A percentile compares a stretch with the other conserved stretches of the same genome.
Evolutionary conservation across 768 basidiomycete genomes (phyloP).

Genomic region (Termitomyces sp.): DNA sequence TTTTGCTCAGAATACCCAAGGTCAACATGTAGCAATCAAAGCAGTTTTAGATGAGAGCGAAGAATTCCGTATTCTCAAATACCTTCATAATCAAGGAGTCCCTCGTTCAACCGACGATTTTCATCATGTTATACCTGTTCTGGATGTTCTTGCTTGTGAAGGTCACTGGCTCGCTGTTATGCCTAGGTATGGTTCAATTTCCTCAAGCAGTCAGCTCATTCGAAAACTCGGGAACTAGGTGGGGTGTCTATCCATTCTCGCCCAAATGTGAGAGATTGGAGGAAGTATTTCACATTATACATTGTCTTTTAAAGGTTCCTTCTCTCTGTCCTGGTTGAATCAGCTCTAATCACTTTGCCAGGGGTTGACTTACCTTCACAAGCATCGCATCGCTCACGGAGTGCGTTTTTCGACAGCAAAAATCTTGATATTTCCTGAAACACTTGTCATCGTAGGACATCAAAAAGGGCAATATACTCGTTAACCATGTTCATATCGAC

Average conservation of each 20-base stretch:
- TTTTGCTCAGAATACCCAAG: background rate
- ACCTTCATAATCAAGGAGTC: background rate
- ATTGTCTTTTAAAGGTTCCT: conserved; percentile 19
- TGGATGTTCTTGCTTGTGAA: conserved; percentile 21
- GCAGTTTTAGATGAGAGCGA: background rate
- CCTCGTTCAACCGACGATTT: background rate
- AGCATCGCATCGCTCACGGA: conserved; percentile 20
- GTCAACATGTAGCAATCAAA: background rate
- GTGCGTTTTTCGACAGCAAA: conserved; percentile 19
- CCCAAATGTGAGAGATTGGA: background rate
- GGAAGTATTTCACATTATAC: conserved; percentile 6
- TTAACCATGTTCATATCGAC: conserved; percentile 16
- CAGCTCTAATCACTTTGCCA: background rate
- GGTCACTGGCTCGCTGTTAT: conserved; percentile 28
- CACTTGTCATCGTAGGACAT: conserved; percentile 14
- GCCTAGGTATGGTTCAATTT: conserved; percentile 22
- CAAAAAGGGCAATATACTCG: conserved; percentile 18
- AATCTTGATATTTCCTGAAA: background rate
- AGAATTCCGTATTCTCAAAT: background rate
- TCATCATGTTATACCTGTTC: background rate
- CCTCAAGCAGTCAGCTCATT: background rate
- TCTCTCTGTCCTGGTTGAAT: background rate
- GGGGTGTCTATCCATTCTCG: background rate
- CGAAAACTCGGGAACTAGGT: background rate
- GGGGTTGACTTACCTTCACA: conserved; percentile 22